Evolutionary conservation across 2,329 filamentous ascomycete species (phyloP).

Genomic region (Phialophora tarda): DNA sequence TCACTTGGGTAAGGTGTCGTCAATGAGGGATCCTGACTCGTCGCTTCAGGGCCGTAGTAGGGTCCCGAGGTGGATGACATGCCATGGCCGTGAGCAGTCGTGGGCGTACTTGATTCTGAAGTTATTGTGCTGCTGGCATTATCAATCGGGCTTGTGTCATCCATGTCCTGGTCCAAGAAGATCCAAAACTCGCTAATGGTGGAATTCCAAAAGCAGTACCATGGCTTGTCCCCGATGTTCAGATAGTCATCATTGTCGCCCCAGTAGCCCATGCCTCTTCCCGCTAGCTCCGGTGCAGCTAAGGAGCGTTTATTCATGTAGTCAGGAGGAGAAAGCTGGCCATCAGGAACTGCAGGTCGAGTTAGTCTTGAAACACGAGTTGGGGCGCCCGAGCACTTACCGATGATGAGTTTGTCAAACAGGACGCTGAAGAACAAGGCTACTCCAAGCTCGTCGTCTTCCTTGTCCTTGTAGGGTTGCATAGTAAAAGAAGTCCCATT

Average conservation of each 20-base stretch:
- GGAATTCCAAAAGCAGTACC: slow-evolving; percentile 73
- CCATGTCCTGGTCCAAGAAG: slow-evolving; percentile 62
- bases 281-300: slow-evolving; percentile 19
- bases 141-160: slow-evolving; percentile 36
- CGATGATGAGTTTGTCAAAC: slow-evolving; percentile 69
- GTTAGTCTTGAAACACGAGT: slow-evolving; percentile 7
- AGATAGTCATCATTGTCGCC: slow-evolving; percentile 48
- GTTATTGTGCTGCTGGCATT: slow-evolving; percentile 36
- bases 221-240: slow-evolving; percentile 65
- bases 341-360: slow-evolving; percentile 43
- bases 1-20: slow-evolving; percentile 36
- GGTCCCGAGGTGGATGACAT: slow-evolving; percentile 13
- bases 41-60: slow-evolving; percentile 17
- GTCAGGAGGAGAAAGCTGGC: slow-evolving; percentile 43
- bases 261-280: slow-evolving; percentile 39
- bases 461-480: slow-evolving; percentile 62
- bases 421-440: slow-evolving; percentile 67
- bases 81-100: slow-evolving; percentile 20
- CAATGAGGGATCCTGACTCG: slow-evolving; percentile 31
- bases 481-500: slow-evolving; percentile 53
- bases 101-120: slow-evolving; percentile 25
- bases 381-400: slow-evolving; percentile 30
- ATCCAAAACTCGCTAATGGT: slow-evolving; percentile 71
- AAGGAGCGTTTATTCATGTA: slow-evolving; percentile 41
- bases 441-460: slow-evolving; percentile 62